Percentiles rank a stretch among this genome's conserved stretches.
Evolutionary conservation across 345 rosid species (phyloP).

Genomic region (Gossypium arboreum): DNA sequence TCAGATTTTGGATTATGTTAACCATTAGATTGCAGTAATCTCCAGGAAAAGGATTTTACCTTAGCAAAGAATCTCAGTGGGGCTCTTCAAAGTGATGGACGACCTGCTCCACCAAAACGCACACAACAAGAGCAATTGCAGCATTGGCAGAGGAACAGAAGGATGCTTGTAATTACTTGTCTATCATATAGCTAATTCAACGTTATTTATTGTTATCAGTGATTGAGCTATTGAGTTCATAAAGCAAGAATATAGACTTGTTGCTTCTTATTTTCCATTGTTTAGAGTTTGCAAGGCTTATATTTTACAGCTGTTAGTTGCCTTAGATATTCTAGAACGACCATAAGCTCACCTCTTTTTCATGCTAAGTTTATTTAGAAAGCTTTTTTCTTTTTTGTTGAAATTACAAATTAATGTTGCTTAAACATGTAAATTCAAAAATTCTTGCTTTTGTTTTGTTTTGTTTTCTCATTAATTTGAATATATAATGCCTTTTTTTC

Average conservation of each 20-base stretch:
- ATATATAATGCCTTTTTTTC: too few relatives aligned
- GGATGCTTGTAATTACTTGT: slow-evolving; percentile 74
- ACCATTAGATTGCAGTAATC: slow-evolving; percentile 92
- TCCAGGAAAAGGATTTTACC: slow-evolving; percentile 90
- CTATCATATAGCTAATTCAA: slow-evolving; percentile 8
- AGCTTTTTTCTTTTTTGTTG: background rate
- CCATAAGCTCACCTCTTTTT: background rate
- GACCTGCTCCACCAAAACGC: slow-evolving; percentile 71
- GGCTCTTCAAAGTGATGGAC: slow-evolving; percentile 72
- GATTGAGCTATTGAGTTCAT: background rate
- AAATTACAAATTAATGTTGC: slow-evolving; percentile 13
- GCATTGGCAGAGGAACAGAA: slow-evolving; percentile 94
- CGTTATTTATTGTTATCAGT: background rate
- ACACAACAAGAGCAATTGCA: slow-evolving; percentile 86
- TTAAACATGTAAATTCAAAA: background rate
- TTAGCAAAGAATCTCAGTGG: slow-evolving; percentile 59
- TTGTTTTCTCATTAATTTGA: too few relatives aligned
- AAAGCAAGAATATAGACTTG: background rate
- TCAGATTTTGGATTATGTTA: slow-evolving; percentile 98
- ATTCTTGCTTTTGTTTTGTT: too few relatives aligned
- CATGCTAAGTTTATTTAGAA: slow-evolving; percentile 5
- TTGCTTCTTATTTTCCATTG: background rate
- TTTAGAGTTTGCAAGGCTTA: background rate
- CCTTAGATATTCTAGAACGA: slow-evolving; percentile 2
- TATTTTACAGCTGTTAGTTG: slow-evolving; percentile 6